These are phyloP conservation scores for Neofusicoccum ribis DNA, from an alignment of 2,329 filamentous ascomycete genomes.

Conservation along the genomic window DNA sequence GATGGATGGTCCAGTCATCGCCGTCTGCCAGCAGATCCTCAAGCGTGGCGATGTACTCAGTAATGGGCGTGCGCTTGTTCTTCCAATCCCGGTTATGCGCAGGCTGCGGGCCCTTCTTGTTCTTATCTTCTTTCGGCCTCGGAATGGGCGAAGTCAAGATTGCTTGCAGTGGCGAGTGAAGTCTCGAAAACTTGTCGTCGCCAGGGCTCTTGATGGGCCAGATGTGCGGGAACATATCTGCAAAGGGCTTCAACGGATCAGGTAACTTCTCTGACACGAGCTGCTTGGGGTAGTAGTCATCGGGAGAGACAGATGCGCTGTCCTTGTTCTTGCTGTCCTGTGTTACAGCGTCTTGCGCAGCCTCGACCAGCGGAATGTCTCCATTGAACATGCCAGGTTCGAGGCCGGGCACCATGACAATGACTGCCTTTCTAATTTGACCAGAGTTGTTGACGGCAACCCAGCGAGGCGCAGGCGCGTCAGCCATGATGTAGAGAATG, in stretches of 20 bases:
- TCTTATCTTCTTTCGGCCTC: conserved; percentile 68
- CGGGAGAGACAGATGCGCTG: conserved; percentile 42
- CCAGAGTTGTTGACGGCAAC: conserved; percentile 59
- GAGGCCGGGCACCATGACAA: conserved; percentile 87
- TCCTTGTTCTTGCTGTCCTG: conserved; percentile 27
- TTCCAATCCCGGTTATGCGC: conserved; percentile 67
- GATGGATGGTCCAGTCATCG: conserved; percentile 83
- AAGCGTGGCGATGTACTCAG: conserved; percentile 70
- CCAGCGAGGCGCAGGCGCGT: conserved; percentile 62
- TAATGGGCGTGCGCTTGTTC: conserved; percentile 78
- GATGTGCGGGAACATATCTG: conserved; percentile 80
- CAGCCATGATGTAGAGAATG: conserved; percentile 62
- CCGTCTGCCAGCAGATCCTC: conserved; percentile 68
- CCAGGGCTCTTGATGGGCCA: conserved; percentile 90
- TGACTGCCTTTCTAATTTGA: conserved; percentile 71
- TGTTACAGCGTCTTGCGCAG: conserved; percentile 21
- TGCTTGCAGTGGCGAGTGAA: conserved; percentile 84
- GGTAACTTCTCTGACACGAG: conserved; percentile 46
- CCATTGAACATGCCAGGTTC: conserved; percentile 87
- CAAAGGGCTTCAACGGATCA: conserved; percentile 59
- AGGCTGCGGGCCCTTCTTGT: conserved; percentile 57
- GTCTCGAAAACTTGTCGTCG: conserved; percentile 74
- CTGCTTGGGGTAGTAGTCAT: conserved; percentile 51
- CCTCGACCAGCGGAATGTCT: conserved; percentile 39
- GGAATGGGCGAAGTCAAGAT: conserved; percentile 76